Percentiles rank a stretch among this genome's conserved stretches.
Evolutionary conservation across 805 yeast genomes (phyloP).

Genomic region (Candida nitratophila): DNA sequence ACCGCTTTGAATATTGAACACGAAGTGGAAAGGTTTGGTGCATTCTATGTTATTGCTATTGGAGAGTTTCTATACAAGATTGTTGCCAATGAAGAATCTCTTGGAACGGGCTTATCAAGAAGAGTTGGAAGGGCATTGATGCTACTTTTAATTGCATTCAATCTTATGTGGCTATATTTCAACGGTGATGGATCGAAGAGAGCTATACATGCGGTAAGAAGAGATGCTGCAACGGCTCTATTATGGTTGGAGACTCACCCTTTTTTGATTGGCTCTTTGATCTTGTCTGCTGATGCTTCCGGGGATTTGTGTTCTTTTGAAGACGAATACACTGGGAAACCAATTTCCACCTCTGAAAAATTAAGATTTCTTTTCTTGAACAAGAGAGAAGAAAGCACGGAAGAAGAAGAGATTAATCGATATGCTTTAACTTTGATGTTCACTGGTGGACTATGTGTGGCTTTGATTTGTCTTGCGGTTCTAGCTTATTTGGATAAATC

Average conservation of each 20-base stretch:
- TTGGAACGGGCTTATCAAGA: conserved; percentile 35
- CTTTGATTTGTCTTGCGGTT: conserved; percentile 30
- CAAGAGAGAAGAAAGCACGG: neutral
- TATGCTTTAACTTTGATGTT: conserved; percentile 42
- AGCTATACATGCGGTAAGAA: conserved; percentile 50
- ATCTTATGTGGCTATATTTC: conserved; percentile 46
- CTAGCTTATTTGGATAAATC: conserved; percentile 40
- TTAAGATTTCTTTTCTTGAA: too few relatives aligned
- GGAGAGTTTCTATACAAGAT: conserved; percentile 55
- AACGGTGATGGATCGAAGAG: conserved; percentile 42
- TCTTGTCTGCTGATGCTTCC: conserved; percentile 54
- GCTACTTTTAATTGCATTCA: conserved; percentile 39
- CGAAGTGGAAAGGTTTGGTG: conserved; percentile 53
- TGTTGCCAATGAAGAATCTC: conserved; percentile 41
- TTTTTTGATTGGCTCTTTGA: conserved; percentile 43
- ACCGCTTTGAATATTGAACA: conserved; percentile 63
- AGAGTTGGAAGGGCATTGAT: conserved; percentile 43
- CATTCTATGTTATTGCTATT: conserved; percentile 56
- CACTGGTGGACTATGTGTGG: conserved; percentile 45
- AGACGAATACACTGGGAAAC: conserved; percentile 8
- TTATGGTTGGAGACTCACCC: conserved; percentile 41
- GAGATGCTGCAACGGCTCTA: conserved; percentile 38
- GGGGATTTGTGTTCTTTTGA: conserved; percentile 36
- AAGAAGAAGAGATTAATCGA: conserved; percentile 26
- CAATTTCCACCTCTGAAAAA: too few relatives aligned